A percentile compares a stretch with the other conserved stretches of the same genome.
Evolutionary conservation across 208 protist genomes (phyloP).

Genomic region (Phytomonas sp.): DNA sequence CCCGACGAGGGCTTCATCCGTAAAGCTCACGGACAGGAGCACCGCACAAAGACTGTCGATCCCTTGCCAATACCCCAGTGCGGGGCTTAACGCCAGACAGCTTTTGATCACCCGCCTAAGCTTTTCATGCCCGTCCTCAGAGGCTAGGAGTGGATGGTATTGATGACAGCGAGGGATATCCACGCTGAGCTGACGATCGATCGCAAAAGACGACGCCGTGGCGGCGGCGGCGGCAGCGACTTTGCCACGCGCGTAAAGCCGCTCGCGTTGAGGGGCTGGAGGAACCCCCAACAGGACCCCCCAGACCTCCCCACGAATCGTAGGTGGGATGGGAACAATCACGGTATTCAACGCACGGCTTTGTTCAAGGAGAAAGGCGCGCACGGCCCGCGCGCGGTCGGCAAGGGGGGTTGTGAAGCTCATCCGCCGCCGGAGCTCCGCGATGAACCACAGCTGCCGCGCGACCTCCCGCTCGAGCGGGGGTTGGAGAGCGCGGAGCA

Average conservation of each 20-base stretch:
- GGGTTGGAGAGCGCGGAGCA: slow-evolving; percentile 12
- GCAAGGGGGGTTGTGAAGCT: background rate
- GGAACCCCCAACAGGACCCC: slow-evolving; percentile 76
- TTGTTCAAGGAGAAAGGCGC: slow-evolving; percentile 19
- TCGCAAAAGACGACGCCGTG: background rate
- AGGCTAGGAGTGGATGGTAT: slow-evolving; percentile 84
- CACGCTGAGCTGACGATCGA: slow-evolving; percentile 88
- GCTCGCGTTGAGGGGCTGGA: slow-evolving; percentile 16
- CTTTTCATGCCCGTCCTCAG: slow-evolving; percentile 55
- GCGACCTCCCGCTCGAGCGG: slow-evolving; percentile 25
- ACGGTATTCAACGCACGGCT: background rate
- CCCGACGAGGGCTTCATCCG: slow-evolving; percentile 76
- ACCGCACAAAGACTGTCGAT: slow-evolving; percentile 90
- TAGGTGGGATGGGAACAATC: slow-evolving; percentile 48
- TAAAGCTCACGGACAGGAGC: slow-evolving; percentile 53
- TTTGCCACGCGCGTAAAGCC: slow-evolving; percentile 15
- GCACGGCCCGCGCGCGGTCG: slow-evolving; percentile 12
- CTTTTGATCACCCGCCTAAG: slow-evolving; percentile 73
- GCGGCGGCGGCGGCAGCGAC: background rate
- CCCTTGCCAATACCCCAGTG: slow-evolving; percentile 88
- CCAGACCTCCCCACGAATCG: slow-evolving; percentile 86
- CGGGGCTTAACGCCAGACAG: slow-evolving; percentile 52
- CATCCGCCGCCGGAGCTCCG: slow-evolving; percentile 19
- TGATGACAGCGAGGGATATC: slow-evolving; percentile 94
- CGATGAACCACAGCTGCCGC: slow-evolving; percentile 24